Base-by-base conservation (phyloP, 306 rosid genomes). In the Luffa acutangula region DNA sequence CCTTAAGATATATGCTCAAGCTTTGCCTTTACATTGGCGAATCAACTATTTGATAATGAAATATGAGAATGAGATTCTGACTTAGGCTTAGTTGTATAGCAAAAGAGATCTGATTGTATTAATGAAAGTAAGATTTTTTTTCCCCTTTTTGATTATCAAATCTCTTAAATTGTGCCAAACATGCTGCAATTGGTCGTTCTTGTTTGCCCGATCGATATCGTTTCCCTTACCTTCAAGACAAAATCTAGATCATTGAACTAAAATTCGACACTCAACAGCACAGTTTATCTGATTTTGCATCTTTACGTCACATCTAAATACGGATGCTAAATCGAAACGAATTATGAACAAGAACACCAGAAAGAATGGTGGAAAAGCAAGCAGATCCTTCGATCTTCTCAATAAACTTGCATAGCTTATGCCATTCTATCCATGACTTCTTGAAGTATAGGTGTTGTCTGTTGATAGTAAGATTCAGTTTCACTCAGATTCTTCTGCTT, bases 361-460 rank as follows among this genome's bases (percentile, higher is more conserved):
- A 34, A 75, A 75, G 17, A 75, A 51, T 15, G 14, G 46, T 75
- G 63, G 78, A 74, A 15, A 45, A 45, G n/a, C 54, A 75, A 52
- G 48, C 4, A 52, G 45, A 8, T 37, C 31, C 18, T 34, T 3
- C 6, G 4, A 31, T 49, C 33, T 75, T 9, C 15, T 72, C 6
- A 14, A 48, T 58, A 6, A 46, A 25, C 4, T 51, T 75, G 4
- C 17, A 33, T 4, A 52, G 36, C 3, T 64, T 63, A 80, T 63
- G 83, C 81, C 97, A 92, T 91, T 85, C 81, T n/a, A 56, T 87
- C 90, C 91, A 92, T 92, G 90, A 95, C 96, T 75, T 95, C 96
- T 77, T 88, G 89, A 48, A 95, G 97, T 82, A 92, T 78, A 39
- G 80, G 86, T 65, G 89, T 84, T 56, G 94, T 91, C 82, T 95